Base-by-base conservation (phyloP, 2,329 filamentous ascomycete genomes). In the Diaporthe sp. region DNA sequence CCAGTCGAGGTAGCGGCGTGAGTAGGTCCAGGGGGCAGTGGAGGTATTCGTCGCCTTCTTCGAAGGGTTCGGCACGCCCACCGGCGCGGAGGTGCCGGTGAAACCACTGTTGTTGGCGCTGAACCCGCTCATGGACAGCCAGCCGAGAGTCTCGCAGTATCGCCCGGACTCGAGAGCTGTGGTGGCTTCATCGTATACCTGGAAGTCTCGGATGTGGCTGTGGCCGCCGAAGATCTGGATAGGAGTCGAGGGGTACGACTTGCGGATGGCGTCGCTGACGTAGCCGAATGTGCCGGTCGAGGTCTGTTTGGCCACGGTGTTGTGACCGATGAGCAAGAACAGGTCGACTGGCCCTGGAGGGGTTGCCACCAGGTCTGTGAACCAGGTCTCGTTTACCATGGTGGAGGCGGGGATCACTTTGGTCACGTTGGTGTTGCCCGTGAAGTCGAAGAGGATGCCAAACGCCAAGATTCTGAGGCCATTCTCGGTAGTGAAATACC, bases 71-170 rank as follows among this genome's bases (percentile, higher is more conserved):
- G 81, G 78, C 19, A 85, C 84, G 28, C 84, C 84, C 52, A 75
- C 78, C 8, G 85, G 83, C 22, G 83, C 83, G 19, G 78, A 68
- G 40, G 80, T 77, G 12, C 85, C 84, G 7, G 76, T 78, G 77
- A 79, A 86, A 61, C 83, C 84, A 79, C 86, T 88, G 70, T 85
- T 86, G 45, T 80, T 82, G 0, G 82, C 84, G 70, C 87, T 80
- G 77, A 93, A 88, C 22, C 91, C 91, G 67, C 87, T 88, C 83
- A 93, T 88, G n/a, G 90, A 89, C 30, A 92, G 80, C 89, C 90
- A 94, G 33, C 92, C 92, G 0, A 93, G 84, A 2, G 91, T 93
- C 82, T 94, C 92, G 79, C 91, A 93, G 81, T 93, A 93, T 70
- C 90, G 87, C 8, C 90, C 91, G 3, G 91, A 90, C 77, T 92